Evolutionary conservation across 768 basidiomycete species (phyloP).

Genomic region (Tylopilus cervinicoccineus): DNA sequence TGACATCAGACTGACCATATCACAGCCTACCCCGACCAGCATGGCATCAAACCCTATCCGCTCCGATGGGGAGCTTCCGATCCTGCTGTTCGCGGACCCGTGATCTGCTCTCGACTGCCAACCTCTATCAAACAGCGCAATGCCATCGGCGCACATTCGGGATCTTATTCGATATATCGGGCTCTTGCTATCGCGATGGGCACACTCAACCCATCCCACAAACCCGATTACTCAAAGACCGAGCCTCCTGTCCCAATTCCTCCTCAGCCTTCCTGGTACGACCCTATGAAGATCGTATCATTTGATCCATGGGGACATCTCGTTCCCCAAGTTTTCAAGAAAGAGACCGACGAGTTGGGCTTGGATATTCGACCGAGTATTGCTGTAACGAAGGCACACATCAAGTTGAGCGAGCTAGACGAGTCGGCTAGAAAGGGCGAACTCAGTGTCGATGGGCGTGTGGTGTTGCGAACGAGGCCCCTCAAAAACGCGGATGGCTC

Average conservation of each 20-base stretch:
- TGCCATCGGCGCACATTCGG: conserved; percentile 90
- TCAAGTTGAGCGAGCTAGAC: conserved; percentile 94
- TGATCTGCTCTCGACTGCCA: conserved; percentile 84
- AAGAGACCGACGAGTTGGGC: conserved; percentile 57
- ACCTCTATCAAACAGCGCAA: conserved; percentile 86
- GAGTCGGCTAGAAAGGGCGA: conserved; percentile 70
- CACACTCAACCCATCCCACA: conserved; percentile 70
- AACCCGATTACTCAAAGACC: conserved; percentile 77
- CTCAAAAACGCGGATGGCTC: conserved; percentile 62
- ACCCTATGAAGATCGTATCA: conserved; percentile 77
- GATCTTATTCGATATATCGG: conserved; percentile 93
- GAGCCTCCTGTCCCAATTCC: conserved; percentile 82
- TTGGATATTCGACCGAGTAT: conserved; percentile 91
- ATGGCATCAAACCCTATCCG: conserved; percentile 77
- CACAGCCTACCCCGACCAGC: conserved; percentile 85
- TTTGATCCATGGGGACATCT: conserved; percentile 95
- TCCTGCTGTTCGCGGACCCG: conserved; percentile 69
- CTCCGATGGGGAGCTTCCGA: conserved; percentile 78
- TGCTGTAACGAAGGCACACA: conserved; percentile 86
- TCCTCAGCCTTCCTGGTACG: conserved; percentile 73
- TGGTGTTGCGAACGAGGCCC: conserved; percentile 69
- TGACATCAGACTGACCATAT: conserved; percentile 10
- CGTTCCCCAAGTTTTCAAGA: conserved; percentile 65
- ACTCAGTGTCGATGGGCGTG: conserved; percentile 73
- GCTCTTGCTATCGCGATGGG: conserved; percentile 92